These are phyloP conservation scores for Cladophialophora bantiana DNA, from an alignment of 2,329 filamentous ascomycete species.

Conservation along the genomic window DNA sequence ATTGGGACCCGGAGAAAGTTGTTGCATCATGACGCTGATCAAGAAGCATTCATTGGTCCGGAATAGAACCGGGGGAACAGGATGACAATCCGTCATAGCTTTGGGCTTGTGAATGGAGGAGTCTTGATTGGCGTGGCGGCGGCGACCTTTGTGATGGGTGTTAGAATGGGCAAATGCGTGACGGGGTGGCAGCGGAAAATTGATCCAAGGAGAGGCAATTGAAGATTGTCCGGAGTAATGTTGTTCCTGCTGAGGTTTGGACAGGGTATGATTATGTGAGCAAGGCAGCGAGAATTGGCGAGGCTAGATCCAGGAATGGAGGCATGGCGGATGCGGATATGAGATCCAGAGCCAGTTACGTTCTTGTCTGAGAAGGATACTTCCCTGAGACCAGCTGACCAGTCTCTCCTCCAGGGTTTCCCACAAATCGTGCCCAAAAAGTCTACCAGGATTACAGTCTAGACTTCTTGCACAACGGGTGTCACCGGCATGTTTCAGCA, in stretches of 20 bases:
- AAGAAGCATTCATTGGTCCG: not conserved
- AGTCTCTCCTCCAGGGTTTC: slow-evolving; percentile 56
- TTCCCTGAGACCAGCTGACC: slow-evolving; percentile 59
- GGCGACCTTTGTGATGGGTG: not conserved
- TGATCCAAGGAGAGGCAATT: not conserved
- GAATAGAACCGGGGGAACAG: not conserved
- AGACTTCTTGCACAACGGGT: slow-evolving; percentile 65
- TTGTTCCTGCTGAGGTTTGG: too few relatives aligned
- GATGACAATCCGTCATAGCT: not conserved
- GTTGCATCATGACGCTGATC: slow-evolving; percentile 5
- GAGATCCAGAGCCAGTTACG: not conserved
- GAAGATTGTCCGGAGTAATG: too few relatives aligned
- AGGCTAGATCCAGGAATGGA: too few relatives aligned
- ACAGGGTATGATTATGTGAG: not conserved
- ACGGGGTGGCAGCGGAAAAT: not conserved
- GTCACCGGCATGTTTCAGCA: slow-evolving; percentile 63
- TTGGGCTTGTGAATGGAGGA: not conserved
- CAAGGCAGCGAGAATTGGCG: not conserved
- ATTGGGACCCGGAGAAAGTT: not conserved
- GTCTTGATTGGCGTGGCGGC: not conserved
- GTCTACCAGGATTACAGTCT: slow-evolving; percentile 67
- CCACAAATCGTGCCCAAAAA: slow-evolving; percentile 66
- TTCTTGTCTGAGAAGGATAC: slow-evolving; percentile 50
- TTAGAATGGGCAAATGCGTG: not conserved
- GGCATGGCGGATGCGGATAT: not conserved